These are phyloP conservation scores for Crataegus laevigata DNA, from an alignment of 306 rosid genomes.

Conservation along the genomic window DNA sequence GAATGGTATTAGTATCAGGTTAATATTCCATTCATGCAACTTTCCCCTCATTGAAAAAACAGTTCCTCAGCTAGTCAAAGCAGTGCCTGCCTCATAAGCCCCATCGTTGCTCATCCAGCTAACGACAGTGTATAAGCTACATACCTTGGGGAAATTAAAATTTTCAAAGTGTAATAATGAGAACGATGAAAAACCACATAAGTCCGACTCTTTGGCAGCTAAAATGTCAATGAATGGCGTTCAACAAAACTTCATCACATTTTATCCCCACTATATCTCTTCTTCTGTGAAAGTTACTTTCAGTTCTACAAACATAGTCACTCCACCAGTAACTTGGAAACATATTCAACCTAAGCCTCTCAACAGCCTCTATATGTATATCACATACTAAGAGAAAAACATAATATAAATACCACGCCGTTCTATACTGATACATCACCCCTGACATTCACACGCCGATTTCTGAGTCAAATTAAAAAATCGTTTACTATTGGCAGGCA, in stretches of 20 bases:
- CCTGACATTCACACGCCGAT: not conserved
- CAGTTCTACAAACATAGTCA: not conserved
- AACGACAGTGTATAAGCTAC: not conserved
- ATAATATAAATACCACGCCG: not conserved
- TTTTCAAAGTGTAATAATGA: not conserved
- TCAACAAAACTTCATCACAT: not conserved
- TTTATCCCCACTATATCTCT: not conserved
- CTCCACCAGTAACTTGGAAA: not conserved
- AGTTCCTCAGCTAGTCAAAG: not conserved
- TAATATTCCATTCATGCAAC: not conserved
- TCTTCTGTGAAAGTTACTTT: not conserved
- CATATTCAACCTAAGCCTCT: not conserved
- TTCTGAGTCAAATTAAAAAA: not conserved
- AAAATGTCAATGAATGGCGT: not conserved
- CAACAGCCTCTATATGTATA: not conserved
- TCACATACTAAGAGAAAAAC: not conserved
- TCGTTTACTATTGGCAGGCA: not conserved
- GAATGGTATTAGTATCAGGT: not conserved
- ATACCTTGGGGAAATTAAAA: not conserved
- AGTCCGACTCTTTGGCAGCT: not conserved
- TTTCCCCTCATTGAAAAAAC: not conserved
- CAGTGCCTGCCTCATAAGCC: not conserved
- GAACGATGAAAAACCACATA: not conserved
- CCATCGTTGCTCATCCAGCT: not conserved
- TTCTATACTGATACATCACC: not conserved